Percentiles rank a stretch among this genome's conserved stretches.
These are phyloP conservation scores for Blastobotrys elegans DNA, from an alignment of 1,139 yeast genomes.

Conservation along the genomic window DNA sequence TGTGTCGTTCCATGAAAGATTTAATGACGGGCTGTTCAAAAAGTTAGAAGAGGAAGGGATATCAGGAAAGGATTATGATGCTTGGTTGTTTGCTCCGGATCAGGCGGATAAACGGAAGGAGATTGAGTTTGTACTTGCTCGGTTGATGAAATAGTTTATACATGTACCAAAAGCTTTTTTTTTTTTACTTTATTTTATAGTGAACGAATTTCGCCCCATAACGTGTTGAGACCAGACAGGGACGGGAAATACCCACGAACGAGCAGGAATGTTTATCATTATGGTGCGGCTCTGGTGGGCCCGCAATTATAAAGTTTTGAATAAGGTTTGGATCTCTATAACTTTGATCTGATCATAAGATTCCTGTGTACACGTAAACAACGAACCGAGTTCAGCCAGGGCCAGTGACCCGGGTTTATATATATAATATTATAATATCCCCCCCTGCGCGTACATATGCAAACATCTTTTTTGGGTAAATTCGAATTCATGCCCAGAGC, in stretches of 20 bases:
- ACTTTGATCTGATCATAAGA: background rate
- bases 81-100: slow-evolving; percentile 8
- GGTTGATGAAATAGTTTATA: slow-evolving; percentile 1
- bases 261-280: too few relatives aligned
- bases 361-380: too few relatives aligned
- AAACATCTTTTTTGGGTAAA: too few relatives aligned
- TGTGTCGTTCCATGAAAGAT: slow-evolving; percentile 7
- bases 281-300: too few relatives aligned
- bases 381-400: too few relatives aligned
- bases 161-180: background rate
- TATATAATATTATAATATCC: too few relatives aligned
- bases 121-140: background rate
- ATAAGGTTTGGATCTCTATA: background rate
- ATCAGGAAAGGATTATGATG: slow-evolving; percentile 4
- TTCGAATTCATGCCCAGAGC: too few relatives aligned
- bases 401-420: too few relatives aligned
- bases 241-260: too few relatives aligned
- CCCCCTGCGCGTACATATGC: too few relatives aligned
- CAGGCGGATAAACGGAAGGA: slow-evolving; percentile 1
- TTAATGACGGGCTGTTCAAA: slow-evolving; percentile 5
- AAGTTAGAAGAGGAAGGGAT: slow-evolving; percentile 5
- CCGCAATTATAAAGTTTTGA: too few relatives aligned
- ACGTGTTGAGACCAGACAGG: too few relatives aligned
- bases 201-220: background rate
- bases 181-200: background rate